Percentiles rank a stretch among this genome's conserved stretches.
Conservation (phyloP, 345 rosid genomes). For the Geranium rotundifolium region DNA sequence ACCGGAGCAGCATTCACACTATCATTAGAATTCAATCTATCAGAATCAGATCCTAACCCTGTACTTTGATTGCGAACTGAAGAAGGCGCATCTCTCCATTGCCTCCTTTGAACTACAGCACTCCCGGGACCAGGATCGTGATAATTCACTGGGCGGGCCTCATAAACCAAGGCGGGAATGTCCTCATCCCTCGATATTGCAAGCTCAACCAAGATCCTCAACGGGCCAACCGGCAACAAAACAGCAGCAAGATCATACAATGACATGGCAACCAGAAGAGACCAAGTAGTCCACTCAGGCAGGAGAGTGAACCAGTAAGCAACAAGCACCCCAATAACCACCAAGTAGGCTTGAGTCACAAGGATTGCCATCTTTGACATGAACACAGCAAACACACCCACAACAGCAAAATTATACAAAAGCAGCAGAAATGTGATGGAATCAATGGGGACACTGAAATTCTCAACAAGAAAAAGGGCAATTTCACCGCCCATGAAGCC, state of each 20-base stretch:
- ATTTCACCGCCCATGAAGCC: conserved; percentile 76
- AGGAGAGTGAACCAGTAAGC: conserved; percentile 87
- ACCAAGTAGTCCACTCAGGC: conserved; percentile 98
- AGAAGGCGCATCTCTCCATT: conserved; percentile 57
- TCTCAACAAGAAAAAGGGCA: conserved; percentile 35
- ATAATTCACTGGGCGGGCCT: conserved; percentile 63
- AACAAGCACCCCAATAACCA: conserved; percentile 70
- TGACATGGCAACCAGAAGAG: conserved; percentile 65
- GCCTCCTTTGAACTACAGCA: conserved; percentile 39
- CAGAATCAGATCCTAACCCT: conserved; percentile 4
- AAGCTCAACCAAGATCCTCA: conserved; percentile 82
- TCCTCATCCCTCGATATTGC: conserved; percentile 95
- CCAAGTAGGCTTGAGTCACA: conserved; percentile 73
- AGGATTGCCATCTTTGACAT: conserved; percentile 80
- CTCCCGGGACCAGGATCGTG: conserved; percentile 22
- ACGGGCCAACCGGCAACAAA: conserved; percentile 80
- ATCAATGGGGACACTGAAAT: conserved; percentile 52
- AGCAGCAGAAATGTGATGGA: conserved; percentile 46
- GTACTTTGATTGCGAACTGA: neutral
- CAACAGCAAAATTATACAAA: conserved; percentile 64
- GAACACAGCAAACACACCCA: conserved; percentile 83
- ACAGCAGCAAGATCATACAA: conserved; percentile 92
- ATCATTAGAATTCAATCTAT: neutral
- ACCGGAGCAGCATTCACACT: conserved; percentile 5
- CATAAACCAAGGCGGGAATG: conserved; percentile 87